Evolutionary conservation across 2,329 filamentous ascomycete genomes (phyloP).

Genomic region (Aspergillus sp.): DNA sequence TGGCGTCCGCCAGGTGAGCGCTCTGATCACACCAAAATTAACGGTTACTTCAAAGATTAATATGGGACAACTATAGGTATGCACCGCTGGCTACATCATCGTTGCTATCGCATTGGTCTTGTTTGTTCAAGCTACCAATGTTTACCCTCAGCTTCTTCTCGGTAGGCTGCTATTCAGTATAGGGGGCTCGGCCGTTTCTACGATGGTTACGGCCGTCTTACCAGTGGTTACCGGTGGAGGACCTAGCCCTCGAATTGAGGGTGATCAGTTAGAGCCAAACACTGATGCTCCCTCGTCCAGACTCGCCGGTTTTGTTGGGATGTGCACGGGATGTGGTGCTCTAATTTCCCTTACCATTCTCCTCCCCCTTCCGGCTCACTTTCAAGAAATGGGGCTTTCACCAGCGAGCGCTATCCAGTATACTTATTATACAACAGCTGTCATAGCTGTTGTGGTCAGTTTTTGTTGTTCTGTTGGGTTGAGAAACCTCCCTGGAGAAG

Average conservation of each 20-base stretch:
- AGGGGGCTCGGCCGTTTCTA: conserved; percentile 89
- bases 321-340: conserved; percentile 90
- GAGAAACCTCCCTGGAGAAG: conserved; percentile 66
- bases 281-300: conserved; percentile 52
- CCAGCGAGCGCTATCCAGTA: conserved; percentile 73
- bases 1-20: conserved; percentile 47
- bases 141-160: conserved; percentile 85
- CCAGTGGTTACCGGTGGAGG: conserved; percentile 62
- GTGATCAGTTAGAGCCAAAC: conserved; percentile 9
- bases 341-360: conserved; percentile 80
- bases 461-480: conserved; percentile 77
- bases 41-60: conserved; percentile 4
- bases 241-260: conserved; percentile 17
- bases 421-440: conserved; percentile 84
- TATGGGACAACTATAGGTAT: conserved; percentile 37
- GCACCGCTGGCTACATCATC: conserved; percentile 75
- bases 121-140: conserved; percentile 81
- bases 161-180: conserved; percentile 85
- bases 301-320: conserved; percentile 84
- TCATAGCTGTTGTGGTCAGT: conserved; percentile 69
- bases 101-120: conserved; percentile 74
- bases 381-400: conserved; percentile 70
- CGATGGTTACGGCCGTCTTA: conserved; percentile 95
- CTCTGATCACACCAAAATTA: conserved; percentile 2
- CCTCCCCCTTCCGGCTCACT: conserved; percentile 79